A percentile compares a stretch with the other conserved stretches of the same genome.
phyloP scores from a whole-genome alignment of 345 rosid species.

The Corchorus capsularis region DNA sequence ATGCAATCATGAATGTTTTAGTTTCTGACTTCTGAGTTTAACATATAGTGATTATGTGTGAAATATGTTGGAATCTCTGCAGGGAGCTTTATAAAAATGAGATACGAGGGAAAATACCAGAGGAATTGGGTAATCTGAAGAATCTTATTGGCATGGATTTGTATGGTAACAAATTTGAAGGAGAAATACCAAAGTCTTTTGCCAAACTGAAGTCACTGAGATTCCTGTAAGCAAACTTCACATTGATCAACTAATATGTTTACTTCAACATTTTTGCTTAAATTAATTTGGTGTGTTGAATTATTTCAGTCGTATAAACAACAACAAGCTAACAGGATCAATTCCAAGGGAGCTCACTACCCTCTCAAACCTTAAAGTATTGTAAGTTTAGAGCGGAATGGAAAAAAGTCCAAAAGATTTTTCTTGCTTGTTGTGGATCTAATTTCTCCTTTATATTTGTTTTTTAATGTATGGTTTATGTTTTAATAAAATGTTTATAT shows the following conservation, averaged over 20 bases:
- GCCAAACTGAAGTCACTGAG: conserved; percentile 60
- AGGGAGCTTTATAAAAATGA: conserved; percentile 69
- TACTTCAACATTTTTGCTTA: not conserved
- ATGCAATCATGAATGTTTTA: not conserved
- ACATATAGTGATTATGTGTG: not conserved
- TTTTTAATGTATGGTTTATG: not conserved
- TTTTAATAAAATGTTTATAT: not conserved
- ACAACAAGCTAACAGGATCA: conserved; percentile 63
- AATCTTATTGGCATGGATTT: conserved; percentile 65
- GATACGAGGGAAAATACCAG: conserved; percentile 50
- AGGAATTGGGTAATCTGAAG: conserved; percentile 61
- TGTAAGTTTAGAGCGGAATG: conserved; percentile 45
- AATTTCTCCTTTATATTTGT: not conserved
- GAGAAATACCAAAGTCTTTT: conserved; percentile 63
- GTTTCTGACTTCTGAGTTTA: not conserved
- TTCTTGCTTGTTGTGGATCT: not conserved
- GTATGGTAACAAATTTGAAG: conserved; percentile 55
- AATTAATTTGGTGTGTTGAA: conserved; percentile 16
- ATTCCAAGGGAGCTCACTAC: conserved; percentile 66
- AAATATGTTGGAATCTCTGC: conserved; percentile 24
- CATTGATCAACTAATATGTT: not conserved
- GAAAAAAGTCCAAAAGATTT: not conserved
- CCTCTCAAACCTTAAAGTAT: conserved; percentile 56
- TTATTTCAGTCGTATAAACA: conserved; percentile 54
- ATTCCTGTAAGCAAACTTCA: conserved; percentile 56